Evolutionary conservation across 2,329 filamentous ascomycete species (phyloP), one percentile per base, ranked within the genome.

Genomic region (Scedosporium minutisporum): DNA sequence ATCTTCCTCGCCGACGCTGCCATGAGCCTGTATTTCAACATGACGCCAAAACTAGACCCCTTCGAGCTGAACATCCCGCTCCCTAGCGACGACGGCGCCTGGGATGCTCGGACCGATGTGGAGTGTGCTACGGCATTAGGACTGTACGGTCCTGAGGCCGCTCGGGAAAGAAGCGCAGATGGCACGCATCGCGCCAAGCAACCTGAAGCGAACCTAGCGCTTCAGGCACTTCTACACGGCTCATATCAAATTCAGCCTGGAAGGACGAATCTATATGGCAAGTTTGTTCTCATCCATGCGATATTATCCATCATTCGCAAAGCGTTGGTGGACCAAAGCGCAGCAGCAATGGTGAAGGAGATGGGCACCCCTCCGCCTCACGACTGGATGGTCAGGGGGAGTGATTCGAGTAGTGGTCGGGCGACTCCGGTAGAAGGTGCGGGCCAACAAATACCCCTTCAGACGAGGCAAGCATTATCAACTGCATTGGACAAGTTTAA

Each of bases 401-500:
- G 75, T 61, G 76, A 79, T 16, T 69, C 72, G 44, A 72, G 72
- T 62, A 82, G 76, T 63, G 77, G 76, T 9, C 73, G 76, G 62
- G 75, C 71, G 25, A 82, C 80, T 41, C 80, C 81, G 3, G 73
- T 79, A 27, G 73, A 79, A 29, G 71, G 71, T 6, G 68, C 64
- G 25, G 67, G 66, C 46, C 71, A 71, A 58, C 69, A 72, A 5
- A 73, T 80, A 25, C 74, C 80, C 58, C 77, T 79, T 44, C 75
- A 79, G 48, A 73, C 77, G 2, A 74, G 79, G 9, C 79, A 82
- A 62, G 73, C 75, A 3, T 75, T 83, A 60, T 77, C 77, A 55
- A 79, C 79, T 42, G 87, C 87, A 16, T 77, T 91, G 48, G 84
- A 87, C 65, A 88, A 89, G 68, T 91, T 89, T 82, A 91, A 91